phyloP scores from a whole-genome alignment of 371 early-diverging fungal genomes.

The Mucor mucedo region DNA sequence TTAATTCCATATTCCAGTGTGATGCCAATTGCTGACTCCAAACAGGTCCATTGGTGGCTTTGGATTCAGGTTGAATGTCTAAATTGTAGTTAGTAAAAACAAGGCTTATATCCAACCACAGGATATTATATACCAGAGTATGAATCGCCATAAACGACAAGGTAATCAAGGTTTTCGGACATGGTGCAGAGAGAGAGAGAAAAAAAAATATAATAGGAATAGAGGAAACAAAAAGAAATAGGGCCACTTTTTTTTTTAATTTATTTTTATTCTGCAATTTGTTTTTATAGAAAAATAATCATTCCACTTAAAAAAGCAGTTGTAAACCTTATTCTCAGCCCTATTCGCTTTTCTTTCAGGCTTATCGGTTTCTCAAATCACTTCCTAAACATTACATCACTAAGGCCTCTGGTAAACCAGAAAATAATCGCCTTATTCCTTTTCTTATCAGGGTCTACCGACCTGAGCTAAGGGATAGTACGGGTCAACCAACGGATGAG shows the following conservation, averaged over 20 bases:
- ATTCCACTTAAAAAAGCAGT: neutral
- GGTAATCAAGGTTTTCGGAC: slow-evolving; percentile 10
- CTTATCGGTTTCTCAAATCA: neutral
- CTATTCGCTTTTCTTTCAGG: neutral
- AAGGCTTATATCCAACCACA: neutral
- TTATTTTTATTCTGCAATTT: neutral
- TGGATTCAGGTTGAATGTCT: slow-evolving; percentile 21
- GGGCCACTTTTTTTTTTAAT: neutral
- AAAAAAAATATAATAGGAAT: neutral
- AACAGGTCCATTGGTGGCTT: slow-evolving; percentile 45
- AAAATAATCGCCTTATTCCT: too few species aligned
- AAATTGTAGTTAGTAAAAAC: neutral
- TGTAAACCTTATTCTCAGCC: slow-evolving; percentile 4
- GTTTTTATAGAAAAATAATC: neutral
- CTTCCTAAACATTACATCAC: too few species aligned
- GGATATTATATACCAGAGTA: slow-evolving; percentile 30
- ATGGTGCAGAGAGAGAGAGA: neutral
- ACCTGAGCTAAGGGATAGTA: too few species aligned
- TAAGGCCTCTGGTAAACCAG: too few species aligned
- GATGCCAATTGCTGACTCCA: slow-evolving; percentile 45
- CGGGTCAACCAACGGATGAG: too few species aligned
- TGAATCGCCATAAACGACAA: slow-evolving; percentile 38
- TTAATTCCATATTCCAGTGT: slow-evolving; percentile 34
- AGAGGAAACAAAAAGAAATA: slow-evolving; percentile 9
- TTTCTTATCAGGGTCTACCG: too few species aligned